Evolutionary conservation across 441 rosid genomes (phyloP), one percentile per base, ranked within the genome.

Genomic region (Capsella rubella): DNA sequence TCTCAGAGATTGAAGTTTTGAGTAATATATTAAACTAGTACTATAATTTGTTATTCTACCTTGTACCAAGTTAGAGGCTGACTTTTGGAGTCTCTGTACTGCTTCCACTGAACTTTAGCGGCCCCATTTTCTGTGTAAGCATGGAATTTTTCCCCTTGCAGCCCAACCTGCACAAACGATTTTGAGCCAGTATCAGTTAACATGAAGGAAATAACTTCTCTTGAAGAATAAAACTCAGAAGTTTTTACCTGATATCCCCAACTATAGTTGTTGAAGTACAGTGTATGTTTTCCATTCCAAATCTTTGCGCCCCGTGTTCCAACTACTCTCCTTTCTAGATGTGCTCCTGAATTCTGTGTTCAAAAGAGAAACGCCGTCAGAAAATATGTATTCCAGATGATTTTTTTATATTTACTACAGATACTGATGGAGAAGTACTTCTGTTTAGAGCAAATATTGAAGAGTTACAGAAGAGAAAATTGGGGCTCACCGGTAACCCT

Each of bases 171-270:
- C 67, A 1, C 13, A 53, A 21, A 52, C 51, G 27, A 37, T 60
- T 61, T 61, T 61, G 69, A 75, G 45, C 52, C 64, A 53, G 18
- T 61, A 76, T 47, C 16, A 68, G 64, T 34, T 61, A 61, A 46
- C 37, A 35, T 46, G 74, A 75, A 52, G 79, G 51, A 52, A 21
- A 45, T 13, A 43, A 28, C 28, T 61, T 68, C 8, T 45, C 18
- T 46, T 72, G 40, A 34, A 34, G 35, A 45, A 61, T 65, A 5
- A 43, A 52, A 60, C 62, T 52, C 21, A 47, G 14, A 60, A 55
- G 63, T 10, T 52, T 56, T 72, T 56, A 93, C 98, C 98, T 93
- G 87, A 79, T 89, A 89, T 42, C 96, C 98, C 98, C 98, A 93
- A 25, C 64, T 25, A 57, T 83, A 78, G 43, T 77, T 80, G 79